These are phyloP conservation scores for Hypocrella siamensis DNA, from an alignment of 2,329 filamentous ascomycete genomes.

Conservation along the genomic window DNA sequence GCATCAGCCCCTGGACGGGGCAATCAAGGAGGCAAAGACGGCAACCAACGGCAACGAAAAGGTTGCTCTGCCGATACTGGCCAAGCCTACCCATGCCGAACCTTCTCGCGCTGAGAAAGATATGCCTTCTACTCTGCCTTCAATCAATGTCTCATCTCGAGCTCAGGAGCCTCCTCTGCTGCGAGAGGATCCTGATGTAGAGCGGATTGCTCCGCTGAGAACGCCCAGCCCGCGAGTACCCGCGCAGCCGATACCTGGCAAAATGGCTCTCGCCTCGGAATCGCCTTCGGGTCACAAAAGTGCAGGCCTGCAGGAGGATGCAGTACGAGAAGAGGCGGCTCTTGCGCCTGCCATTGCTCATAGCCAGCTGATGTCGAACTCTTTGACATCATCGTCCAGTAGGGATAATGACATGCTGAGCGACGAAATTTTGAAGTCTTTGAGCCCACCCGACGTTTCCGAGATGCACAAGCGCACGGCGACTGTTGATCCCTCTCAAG, in stretches of 20 bases:
- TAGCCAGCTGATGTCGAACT: conserved; percentile 29
- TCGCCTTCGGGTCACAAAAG: conserved; percentile 22
- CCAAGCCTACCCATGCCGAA: not conserved
- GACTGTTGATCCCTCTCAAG: conserved; percentile 7
- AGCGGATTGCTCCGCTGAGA: conserved; percentile 13
- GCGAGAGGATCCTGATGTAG: conserved; percentile 5
- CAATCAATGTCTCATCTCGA: not conserved
- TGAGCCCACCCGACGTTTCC: conserved; percentile 32
- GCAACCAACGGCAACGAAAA: not conserved
- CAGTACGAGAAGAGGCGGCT: conserved; percentile 8
- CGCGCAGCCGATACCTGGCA: not conserved
- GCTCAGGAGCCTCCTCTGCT: not conserved
- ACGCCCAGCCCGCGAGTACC: conserved; percentile 15
- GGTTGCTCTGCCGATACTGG: not conserved
- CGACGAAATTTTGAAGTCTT: conserved; percentile 59
- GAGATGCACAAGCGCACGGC: conserved; percentile 5
- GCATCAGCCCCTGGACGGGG: no score
- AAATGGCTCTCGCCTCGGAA: not conserved
- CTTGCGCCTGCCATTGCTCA: conserved; percentile 19
- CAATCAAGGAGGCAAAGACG: no score
- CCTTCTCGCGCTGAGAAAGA: not conserved
- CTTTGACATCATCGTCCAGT: conserved; percentile 34
- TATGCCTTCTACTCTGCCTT: not conserved
- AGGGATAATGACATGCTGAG: conserved; percentile 57
- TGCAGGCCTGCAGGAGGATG: conserved; percentile 15